Evolutionary conservation across 2,329 filamentous ascomycete genomes (phyloP).

Genomic region (Neofusicoccum umdonicola): DNA sequence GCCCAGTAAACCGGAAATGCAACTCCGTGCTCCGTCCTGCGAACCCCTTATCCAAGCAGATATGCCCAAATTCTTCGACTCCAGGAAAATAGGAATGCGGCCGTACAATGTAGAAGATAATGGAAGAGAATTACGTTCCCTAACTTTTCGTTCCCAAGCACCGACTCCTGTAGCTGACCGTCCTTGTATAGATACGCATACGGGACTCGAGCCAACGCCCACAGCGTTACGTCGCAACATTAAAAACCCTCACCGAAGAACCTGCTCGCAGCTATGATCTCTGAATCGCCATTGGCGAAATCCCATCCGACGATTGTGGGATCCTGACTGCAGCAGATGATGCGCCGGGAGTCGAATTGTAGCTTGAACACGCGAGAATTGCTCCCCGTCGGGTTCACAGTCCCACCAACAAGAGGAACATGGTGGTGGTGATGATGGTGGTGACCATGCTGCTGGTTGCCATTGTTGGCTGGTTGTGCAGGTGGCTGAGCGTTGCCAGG

Average conservation of each 20-base stretch:
- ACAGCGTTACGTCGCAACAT: neutral
- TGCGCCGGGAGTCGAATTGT: conserved; percentile 89
- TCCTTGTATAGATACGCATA: neutral
- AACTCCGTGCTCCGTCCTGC: conserved; percentile 2
- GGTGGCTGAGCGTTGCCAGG: neutral
- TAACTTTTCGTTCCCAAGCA: neutral
- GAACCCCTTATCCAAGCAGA: conserved; percentile 8
- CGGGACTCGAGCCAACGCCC: neutral
- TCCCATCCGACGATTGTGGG: conserved; percentile 95
- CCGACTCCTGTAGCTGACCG: neutral
- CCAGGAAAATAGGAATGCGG: neutral
- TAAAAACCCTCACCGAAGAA: conserved; percentile 63
- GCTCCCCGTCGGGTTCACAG: conserved; percentile 23
- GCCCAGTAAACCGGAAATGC: neutral
- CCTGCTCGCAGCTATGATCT: conserved; percentile 72
- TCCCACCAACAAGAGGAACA: conserved; percentile 18
- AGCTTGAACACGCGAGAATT: conserved; percentile 83
- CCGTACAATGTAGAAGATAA: neutral
- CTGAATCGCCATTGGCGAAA: conserved; percentile 82
- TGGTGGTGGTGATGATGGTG: conserved; percentile 30
- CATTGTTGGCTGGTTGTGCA: conserved; percentile 13
- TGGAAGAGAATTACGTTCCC: neutral
- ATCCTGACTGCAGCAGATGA: conserved; percentile 92
- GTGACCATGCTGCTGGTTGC: conserved; percentile 24
- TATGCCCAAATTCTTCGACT: neutral